Percentiles rank a stretch among this genome's conserved stretches.
phyloP scores from a whole-genome alignment of 352 stramenopile genomes.

The Pythium dissotocum region DNA sequence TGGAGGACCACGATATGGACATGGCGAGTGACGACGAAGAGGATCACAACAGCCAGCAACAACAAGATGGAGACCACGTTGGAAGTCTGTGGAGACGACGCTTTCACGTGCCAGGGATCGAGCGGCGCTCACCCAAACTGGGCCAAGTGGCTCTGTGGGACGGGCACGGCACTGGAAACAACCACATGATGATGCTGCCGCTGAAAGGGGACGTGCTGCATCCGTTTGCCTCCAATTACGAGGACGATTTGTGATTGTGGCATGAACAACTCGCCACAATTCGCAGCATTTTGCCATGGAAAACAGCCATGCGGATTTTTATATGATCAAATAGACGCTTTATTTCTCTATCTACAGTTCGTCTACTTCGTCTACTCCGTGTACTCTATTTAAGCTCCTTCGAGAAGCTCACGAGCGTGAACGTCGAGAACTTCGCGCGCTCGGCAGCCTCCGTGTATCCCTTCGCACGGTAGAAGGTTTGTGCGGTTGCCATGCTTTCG shows the following conservation, averaged over 20 bases:
- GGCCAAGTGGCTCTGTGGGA: constrained; percentile 30
- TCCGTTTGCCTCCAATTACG: constrained; percentile 18
- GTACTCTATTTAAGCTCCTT: constrained; percentile 14
- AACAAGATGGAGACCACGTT: background rate
- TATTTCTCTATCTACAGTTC: constrained; percentile 13
- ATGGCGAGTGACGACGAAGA: constrained; percentile 19
- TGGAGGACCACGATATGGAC: constrained; percentile 10
- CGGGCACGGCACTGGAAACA: background rate
- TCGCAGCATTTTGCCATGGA: constrained; percentile 2
- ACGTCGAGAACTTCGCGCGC: constrained; percentile 35
- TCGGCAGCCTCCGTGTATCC: constrained; percentile 42
- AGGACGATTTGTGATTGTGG: constrained; percentile 10
- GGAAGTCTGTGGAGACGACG: constrained; percentile 30
- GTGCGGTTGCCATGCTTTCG: constrained; percentile 51
- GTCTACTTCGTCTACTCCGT: background rate
- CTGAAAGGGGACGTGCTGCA: constrained; percentile 10
- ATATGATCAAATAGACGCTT: constrained; percentile 21
- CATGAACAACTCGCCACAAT: background rate
- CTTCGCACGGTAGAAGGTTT: constrained; percentile 47
- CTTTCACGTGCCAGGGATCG: constrained; percentile 16
- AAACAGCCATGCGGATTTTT: background rate
- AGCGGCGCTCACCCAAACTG: constrained; percentile 25
- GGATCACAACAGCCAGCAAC: background rate
- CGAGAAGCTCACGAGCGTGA: constrained; percentile 56
- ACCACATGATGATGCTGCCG: constrained; percentile 14